phyloP scores from a whole-genome alignment of 2,329 filamentous ascomycete genomes.

The Colletotrichum liaoningense region DNA sequence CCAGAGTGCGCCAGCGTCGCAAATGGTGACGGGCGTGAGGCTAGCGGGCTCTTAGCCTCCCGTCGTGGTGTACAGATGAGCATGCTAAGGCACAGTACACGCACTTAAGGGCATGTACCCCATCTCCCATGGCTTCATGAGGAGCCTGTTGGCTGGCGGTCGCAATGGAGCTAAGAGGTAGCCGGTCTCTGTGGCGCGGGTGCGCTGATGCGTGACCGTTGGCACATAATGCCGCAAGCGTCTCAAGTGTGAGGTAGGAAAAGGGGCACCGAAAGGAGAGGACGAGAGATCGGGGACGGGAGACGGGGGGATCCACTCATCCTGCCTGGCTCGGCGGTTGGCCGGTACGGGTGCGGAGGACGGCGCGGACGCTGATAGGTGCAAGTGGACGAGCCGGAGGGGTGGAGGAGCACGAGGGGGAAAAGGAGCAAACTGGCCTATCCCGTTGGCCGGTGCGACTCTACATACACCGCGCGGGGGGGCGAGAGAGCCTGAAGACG shows the following conservation, averaged over 20 bases:
- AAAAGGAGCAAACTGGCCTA: conserved; percentile 7
- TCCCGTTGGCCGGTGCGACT: conserved; percentile 4
- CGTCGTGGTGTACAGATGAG: not conserved
- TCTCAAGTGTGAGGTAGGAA: conserved; percentile 14
- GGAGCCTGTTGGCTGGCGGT: conserved; percentile 25
- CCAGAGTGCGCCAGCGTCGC: not conserved
- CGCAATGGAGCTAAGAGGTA: conserved; percentile 12
- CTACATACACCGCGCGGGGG: not conserved
- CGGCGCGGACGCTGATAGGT: conserved; percentile 28
- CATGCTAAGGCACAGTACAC: conserved; percentile 27
- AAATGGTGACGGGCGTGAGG: conserved; percentile 17
- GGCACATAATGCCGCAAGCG: not conserved
- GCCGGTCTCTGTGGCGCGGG: not conserved
- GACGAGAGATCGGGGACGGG: conserved; percentile 22
- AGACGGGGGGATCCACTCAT: not conserved
- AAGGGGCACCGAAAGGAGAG: conserved; percentile 22
- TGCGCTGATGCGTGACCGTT: not conserved
- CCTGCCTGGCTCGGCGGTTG: conserved; percentile 6
- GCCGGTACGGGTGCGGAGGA: conserved; percentile 10
- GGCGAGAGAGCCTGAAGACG: not conserved
- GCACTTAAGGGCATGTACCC: conserved; percentile 23
- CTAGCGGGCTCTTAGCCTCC: not conserved
- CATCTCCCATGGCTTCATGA: not conserved
- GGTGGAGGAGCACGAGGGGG: not conserved
- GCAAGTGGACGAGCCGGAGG: conserved; percentile 20